phyloP scores from a whole-genome alignment of 2,329 filamentous ascomycete genomes.

The Aspergillus sp. region DNA sequence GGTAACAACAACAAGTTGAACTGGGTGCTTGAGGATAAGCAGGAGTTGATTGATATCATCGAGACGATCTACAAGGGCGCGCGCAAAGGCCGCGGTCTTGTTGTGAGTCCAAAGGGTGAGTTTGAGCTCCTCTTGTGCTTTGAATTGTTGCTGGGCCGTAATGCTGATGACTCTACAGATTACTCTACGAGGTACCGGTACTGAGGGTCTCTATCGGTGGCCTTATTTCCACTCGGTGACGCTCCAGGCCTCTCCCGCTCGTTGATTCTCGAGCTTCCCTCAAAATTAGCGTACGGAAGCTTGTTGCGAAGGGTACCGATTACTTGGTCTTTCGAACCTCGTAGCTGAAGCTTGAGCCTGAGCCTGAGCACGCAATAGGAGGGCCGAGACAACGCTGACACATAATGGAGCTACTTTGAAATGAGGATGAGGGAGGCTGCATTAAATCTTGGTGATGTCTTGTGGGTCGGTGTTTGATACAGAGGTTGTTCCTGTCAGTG shows the following conservation, averaged over 20 bases:
- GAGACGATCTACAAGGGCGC: constrained; percentile 98
- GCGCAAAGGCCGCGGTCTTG: constrained; percentile 95
- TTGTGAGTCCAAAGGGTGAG: constrained; percentile 88
- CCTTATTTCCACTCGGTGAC: neutral
- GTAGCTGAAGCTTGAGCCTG: no score
- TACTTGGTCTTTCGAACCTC: neutral
- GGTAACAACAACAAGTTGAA: constrained; percentile 99
- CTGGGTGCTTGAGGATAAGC: constrained; percentile 95
- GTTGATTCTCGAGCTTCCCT: no score
- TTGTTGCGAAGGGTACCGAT: no score
- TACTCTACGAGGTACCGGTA: constrained; percentile 74
- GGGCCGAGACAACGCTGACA: no score
- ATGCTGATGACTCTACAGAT: constrained; percentile 35
- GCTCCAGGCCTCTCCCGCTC: no score
- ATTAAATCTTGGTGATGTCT: neutral
- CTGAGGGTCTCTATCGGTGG: constrained; percentile 37
- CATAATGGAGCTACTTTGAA: no score
- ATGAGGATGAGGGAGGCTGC: no score
- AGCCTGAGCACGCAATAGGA: no score
- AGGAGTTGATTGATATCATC: constrained; percentile 97
- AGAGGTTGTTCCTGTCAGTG: neutral
- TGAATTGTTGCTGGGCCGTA: neutral
- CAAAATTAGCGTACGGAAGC: no score
- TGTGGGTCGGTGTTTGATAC: neutral
- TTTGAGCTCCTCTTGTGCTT: neutral